Evolutionary conservation across 2,329 filamentous ascomycete species (phyloP), one percentile per base, ranked within the genome.

Genomic region (Cladophialophora chaetospira): DNA sequence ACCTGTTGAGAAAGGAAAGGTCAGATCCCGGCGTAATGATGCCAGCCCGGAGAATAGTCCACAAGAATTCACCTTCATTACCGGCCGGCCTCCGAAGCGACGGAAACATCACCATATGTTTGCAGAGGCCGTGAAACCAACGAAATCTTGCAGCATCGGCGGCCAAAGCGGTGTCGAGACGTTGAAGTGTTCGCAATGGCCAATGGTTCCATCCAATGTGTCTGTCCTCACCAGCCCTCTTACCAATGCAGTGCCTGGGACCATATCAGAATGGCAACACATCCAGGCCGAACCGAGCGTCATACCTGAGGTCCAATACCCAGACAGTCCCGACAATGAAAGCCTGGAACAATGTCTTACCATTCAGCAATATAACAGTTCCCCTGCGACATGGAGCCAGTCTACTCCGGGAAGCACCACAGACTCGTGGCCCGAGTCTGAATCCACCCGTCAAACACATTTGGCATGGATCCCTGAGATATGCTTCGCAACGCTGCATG

Each of bases 281-380:
- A 25, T 21, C 1, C 17, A 50, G 4, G 31, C 51, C 10, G 33
- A 51, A 8, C 28, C 45, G 3, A 28, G 44, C 10, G 29, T 33
- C 15, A 25, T 43, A 17, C 46, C 46, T 4, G 47, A 42, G n/a
- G 36, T 51, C 5, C 19, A 46, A 23, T 15, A 40, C 4, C 15
- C 44, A 2, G 47, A 15, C 11, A 52, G 26, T 4, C 36, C 48
- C 9, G 54, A 57, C 25, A 45, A 17, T 17, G 54, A 57, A 13
- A 57, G 43, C 21, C n/a, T 57, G 5, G 54, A 57, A 13, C 54
- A 57, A n/a, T 57, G 54, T 52, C 47, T 57, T n/a, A 26, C 52
- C 19, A 57, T 57, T 26, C 54, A 57, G 21, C 47, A 35, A n/a
- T 40, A 28, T 42, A 38, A 26, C 23, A 15, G 21, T 43, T 42